Evolutionary conservation across 2,329 filamentous ascomycete genomes (phyloP), one percentile per base, ranked within the genome.

Genomic region (Westerdykella ornata): DNA sequence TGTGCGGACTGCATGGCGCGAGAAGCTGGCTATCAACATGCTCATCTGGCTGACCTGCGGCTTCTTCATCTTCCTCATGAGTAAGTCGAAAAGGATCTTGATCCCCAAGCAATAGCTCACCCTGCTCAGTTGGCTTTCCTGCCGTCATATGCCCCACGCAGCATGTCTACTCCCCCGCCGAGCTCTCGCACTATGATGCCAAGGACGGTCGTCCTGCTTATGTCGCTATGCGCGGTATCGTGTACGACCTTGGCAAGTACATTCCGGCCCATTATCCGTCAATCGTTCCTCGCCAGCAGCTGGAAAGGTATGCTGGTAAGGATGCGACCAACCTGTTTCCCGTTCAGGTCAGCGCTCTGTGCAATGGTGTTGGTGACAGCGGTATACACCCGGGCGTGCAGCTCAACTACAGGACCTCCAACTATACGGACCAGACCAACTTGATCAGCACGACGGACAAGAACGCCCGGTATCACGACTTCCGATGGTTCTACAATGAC

Each of bases 11-110:
- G 92, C 92, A 1, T 98, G 92, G 92, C 78, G 92, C 60, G 92
- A 98, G 66, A 98, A 98, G 74, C 66, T 98, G 44, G 90, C 92
- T 40, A 98, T 98, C 75, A 98, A 98, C 72, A 75, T 98, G 65
- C 77, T 97, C 60, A 98, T 98, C 62, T 98, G 94, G 92, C 71
- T 90, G 43, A 79, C 77, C 62, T 97, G 90, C 68, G 72, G 70
- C 13, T 67, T 85, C 37, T 81, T 86, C 19, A 77, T 84, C 42
- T 98, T 98, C 72, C 85, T 98, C 73, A 88, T 97, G 69, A 66
- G 57, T 60, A 54, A 47, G 57, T 35, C 16, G 12, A 19, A 13
- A 18, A 15, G 2, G 14, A 32, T 14, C 12, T 37, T 4, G 22
- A 11, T 13, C 4, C 37, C 19, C n/a, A 32, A 37, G 8, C 30